Evolutionary conservation across 441 rosid genomes (phyloP), one percentile per base, ranked within the genome.

Genomic region (Macaranga tanarius): DNA sequence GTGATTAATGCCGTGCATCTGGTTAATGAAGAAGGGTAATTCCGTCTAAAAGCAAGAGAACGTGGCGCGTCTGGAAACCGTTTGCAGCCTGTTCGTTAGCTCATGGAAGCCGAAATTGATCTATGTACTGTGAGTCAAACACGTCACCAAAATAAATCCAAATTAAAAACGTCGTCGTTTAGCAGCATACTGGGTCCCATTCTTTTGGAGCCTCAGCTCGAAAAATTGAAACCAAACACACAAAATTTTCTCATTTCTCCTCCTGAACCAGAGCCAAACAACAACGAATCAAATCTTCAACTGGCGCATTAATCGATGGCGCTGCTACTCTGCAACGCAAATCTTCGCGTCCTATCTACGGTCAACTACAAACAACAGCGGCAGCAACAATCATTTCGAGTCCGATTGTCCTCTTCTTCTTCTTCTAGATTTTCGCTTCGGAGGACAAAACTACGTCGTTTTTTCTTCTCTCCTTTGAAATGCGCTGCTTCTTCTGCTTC

Each of bases 1-100:
- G 3, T 0, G 5, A 51, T 64, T 5, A 19, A 22, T 34, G 4
- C 1, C 0, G 4, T 1, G n/a, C 3, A 54, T 60, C 25, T 4
- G 38, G 38, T 34, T 34, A 34, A 34, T 34, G 38, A 1, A 19
- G 4, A 75, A 75, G 90, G 95, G 73, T 48, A 79, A 4, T 65
- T 50, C 64, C 26, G 90, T 86, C 80, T 66, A 62, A 0, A 20
- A 5, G 17, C 31, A 34, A 52, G 65, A 15, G 15, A 55, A 79
- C 87, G 84, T 87, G 91, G 88, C 84, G 69, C 62, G 86, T 81
- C 75, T 62, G 87, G 48, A 73, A 74, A 82, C 77, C 51, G 84
- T 82, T 45, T 70, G 80, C 73, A 58, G 73, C 73, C 76, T 0
- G 16, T 44, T 67, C 73, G 74, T 75, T 76, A 76, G 47, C 77